Conservation (phyloP, 2,329 filamentous ascomycete species). For the Ophiosphaerella korrae region DNA sequence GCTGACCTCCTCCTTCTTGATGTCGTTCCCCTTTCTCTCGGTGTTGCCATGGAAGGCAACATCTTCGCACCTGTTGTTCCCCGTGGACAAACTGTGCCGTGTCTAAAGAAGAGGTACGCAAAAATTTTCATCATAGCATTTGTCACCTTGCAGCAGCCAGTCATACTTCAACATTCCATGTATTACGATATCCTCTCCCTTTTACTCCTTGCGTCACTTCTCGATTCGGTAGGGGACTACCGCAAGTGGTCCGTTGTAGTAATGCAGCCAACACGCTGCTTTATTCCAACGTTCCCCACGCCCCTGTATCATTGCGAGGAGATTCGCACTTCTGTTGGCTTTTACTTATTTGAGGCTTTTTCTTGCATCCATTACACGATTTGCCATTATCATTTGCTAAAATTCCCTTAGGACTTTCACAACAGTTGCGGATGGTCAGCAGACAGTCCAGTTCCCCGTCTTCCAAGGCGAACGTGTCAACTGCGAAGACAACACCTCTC, state of each 20-base stretch:
- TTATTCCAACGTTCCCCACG: too few species aligned
- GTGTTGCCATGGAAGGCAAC: constrained; percentile 99
- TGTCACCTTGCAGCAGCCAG: too few species aligned
- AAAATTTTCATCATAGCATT: neutral
- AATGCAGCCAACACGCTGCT: too few species aligned
- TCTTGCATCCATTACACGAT: neutral
- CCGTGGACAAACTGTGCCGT: constrained; percentile 63
- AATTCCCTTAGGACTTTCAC: constrained; percentile 69
- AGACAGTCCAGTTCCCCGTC: constrained; percentile 87
- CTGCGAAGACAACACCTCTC: constrained; percentile 97
- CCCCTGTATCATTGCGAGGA: too few species aligned
- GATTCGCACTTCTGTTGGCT: too few species aligned
- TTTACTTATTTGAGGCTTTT: too few species aligned
- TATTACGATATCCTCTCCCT: too few species aligned
- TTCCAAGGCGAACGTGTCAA: constrained; percentile 97
- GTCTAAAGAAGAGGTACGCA: constrained; percentile 56
- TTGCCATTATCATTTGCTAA: neutral
- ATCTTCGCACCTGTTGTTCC: constrained; percentile 95
- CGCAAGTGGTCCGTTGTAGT: too few species aligned
- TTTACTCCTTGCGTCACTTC: too few species aligned
- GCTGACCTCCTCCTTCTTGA: constrained; percentile 93
- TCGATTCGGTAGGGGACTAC: too few species aligned
- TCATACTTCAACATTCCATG: too few species aligned
- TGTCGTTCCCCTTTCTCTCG: constrained; percentile 93
- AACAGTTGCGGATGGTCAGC: constrained; percentile 68